Percentiles rank a stretch among this genome's conserved stretches.
phyloP scores from a whole-genome alignment of 805 yeast genomes.

The Candida rishiriensis region DNA sequence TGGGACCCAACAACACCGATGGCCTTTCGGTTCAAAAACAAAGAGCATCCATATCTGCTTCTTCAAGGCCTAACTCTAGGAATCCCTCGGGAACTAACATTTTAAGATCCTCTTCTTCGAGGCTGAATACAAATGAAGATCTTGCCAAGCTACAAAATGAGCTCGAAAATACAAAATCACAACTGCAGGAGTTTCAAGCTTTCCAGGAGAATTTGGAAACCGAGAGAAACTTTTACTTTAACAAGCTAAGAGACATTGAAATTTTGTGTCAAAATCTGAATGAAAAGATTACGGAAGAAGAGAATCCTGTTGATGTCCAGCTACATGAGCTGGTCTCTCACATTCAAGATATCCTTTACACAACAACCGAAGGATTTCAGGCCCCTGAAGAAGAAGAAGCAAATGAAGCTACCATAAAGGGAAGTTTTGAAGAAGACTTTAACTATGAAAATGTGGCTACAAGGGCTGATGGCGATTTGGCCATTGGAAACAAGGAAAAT shows the following conservation, averaged over 20 bases:
- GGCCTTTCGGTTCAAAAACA: conserved; percentile 6
- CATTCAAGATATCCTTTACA: conserved; percentile 71
- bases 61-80: conserved; percentile 8
- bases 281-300: conserved; percentile 40
- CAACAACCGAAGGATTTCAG: conserved; percentile 82
- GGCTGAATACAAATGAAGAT: neutral
- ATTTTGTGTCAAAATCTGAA: conserved; percentile 63
- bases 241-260: conserved; percentile 85
- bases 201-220: conserved; percentile 66
- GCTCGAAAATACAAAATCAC: conserved; percentile 45
- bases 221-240: conserved; percentile 87
- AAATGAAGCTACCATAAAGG: conserved; percentile 2
- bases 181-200: conserved; percentile 51
- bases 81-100: conserved; percentile 2
- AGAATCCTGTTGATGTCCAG: conserved; percentile 16
- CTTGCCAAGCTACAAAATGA: conserved; percentile 33
- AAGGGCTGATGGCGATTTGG: conserved; percentile 3
- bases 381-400: conserved; percentile 37
- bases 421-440: too few species aligned
- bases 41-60: conserved; percentile 6
- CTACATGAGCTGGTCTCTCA: conserved; percentile 46
- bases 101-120: neutral
- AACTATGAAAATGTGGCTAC: neutral
- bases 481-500: conserved; percentile 9
- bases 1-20: conserved; percentile 5